Conservation (phyloP, 495 filamentous ascomycete species). For the Sphaerosporella brunnea region DNA sequence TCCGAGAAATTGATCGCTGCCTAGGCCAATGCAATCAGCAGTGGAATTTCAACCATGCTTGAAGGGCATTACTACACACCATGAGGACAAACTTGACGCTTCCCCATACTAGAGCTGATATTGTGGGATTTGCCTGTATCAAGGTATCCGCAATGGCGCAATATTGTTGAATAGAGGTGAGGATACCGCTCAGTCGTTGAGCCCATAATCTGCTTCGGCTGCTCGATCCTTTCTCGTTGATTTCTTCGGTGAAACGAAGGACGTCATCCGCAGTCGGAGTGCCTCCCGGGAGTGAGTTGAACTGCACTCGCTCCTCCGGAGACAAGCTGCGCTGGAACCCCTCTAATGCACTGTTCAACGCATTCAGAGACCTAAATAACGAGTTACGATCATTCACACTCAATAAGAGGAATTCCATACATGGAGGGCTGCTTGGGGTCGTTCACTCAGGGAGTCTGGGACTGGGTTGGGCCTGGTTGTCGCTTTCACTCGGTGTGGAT, state of each 20-base stretch:
- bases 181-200: conserved; percentile 1
- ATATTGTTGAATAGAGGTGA: conserved; percentile 10
- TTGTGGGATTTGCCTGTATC: conserved; percentile 7
- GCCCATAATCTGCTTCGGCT: not conserved
- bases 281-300: too few species aligned
- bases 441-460: too few species aligned
- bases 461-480: too few species aligned
- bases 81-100: conserved; percentile 14
- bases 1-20: conserved; percentile 8
- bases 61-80: not conserved
- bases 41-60: not conserved
- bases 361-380: too few species aligned
- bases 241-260: conserved; percentile 2
- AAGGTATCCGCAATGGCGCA: conserved; percentile 7
- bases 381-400: too few species aligned
- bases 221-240: conserved; percentile 1
- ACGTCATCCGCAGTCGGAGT: not conserved
- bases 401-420: too few species aligned
- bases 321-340: too few species aligned
- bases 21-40: conserved; percentile 1
- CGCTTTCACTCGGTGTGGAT: too few species aligned
- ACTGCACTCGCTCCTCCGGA: too few species aligned
- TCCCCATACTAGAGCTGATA: conserved; percentile 14
- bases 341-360: too few species aligned
- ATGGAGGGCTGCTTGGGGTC: too few species aligned